Percentiles rank a stretch among this genome's conserved stretches.
Conservation (phyloP, 2,329 filamentous ascomycete genomes). For the Ceratocystis huliohia region DNA sequence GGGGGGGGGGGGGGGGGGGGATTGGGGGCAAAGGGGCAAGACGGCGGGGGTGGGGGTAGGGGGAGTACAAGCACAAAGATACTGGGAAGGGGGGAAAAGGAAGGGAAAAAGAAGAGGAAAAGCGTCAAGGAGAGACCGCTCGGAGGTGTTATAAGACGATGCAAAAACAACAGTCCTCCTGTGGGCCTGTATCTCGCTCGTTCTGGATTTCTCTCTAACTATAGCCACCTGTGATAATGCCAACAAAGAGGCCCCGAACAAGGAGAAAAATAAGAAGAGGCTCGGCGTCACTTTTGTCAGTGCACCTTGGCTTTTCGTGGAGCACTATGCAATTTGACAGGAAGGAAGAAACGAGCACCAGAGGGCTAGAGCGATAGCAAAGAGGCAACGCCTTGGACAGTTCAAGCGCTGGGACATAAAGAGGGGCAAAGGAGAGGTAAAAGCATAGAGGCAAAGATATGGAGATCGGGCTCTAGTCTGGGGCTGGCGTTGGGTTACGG, state of each 20-base stretch:
- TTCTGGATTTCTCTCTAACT: not conserved
- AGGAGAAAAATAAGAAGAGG: not conserved
- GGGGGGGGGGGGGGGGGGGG: not conserved
- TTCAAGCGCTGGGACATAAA: not conserved
- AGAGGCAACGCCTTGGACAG: not conserved
- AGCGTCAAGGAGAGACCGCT: not conserved
- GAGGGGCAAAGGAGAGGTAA: not conserved
- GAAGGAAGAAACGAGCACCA: not conserved
- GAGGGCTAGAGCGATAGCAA: not conserved
- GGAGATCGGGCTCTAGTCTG: not conserved
- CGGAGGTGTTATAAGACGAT: not conserved
- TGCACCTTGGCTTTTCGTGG: conserved; percentile 1
- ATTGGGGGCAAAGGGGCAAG: not conserved
- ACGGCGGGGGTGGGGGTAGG: not conserved
- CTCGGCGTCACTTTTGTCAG: conserved; percentile 1
- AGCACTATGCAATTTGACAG: not conserved
- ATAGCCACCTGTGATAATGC: conserved; percentile 7
- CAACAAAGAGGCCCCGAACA: conserved; percentile 3
- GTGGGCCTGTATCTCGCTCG: not conserved
- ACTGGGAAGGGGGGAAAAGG: no score
- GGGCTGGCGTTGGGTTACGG: not conserved
- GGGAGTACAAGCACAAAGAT: no score
- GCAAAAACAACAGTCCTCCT: not conserved
- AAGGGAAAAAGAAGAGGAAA: not conserved
- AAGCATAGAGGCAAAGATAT: not conserved